Conservation (phyloP, 306 rosid species). For the Psophocarpus tetragonolobus region DNA sequence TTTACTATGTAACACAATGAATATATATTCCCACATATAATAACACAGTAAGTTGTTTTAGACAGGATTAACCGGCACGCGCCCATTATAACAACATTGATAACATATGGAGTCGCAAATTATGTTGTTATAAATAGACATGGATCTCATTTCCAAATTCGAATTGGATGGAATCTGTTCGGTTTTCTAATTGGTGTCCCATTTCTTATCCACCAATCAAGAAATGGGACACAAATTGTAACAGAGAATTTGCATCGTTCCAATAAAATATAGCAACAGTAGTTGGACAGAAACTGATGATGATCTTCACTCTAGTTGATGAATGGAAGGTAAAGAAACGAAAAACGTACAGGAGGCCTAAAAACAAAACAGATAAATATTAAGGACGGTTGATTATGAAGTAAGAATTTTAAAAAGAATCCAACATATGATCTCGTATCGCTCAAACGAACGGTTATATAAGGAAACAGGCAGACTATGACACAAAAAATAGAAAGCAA, state of each 20-base stretch:
- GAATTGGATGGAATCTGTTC: no score
- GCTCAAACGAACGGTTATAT: background rate
- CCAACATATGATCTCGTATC: background rate
- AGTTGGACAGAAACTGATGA: background rate
- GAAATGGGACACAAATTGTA: no score
- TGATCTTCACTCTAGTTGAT: conserved; percentile 17
- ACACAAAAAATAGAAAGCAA: conserved; percentile 16
- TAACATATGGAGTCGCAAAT: background rate
- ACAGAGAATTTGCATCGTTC: no score
- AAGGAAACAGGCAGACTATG: background rate
- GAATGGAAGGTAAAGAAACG: background rate
- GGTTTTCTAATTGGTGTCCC: no score
- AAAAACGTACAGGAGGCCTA: conserved; percentile 23
- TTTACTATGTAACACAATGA: background rate
- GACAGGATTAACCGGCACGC: background rate
- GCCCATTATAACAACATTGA: background rate
- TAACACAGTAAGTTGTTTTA: background rate
- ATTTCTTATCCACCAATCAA: no score
- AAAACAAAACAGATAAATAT: conserved; percentile 29
- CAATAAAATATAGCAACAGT: conserved; percentile 1
- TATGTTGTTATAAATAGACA: no score
- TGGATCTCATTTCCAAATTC: no score
- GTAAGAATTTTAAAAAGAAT: conserved; percentile 15
- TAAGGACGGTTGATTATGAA: conserved; percentile 16
- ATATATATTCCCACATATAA: background rate